Base-by-base conservation (phyloP, 805 yeast species). In the Schwanniomyces sp. region DNA sequence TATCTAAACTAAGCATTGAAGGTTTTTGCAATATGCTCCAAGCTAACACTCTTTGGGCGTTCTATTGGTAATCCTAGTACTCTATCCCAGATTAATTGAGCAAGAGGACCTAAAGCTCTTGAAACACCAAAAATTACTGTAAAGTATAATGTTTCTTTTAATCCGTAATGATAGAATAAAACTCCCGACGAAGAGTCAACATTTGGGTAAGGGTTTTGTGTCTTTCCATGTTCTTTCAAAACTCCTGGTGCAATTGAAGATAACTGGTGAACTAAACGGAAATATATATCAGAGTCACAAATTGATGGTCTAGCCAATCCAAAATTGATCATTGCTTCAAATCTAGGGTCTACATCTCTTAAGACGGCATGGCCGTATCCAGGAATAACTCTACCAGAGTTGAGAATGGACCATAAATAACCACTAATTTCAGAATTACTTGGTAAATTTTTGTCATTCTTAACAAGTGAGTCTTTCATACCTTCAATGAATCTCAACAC, bases 341-440 rank as follows among this genome's bases (percentile, higher is more conserved):
- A 87, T 59, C 94, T 78, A 50, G 94, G 94, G 68, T 87, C 94
- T 43, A 91, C 83, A 76, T 81, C 82, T 71, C 95, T 79, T 66
- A 87, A 76, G 44, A 87, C 94, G 46, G 94, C 94, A 67, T 87
- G 95, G 40, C 95, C 95, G 72, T 88, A 88, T 51, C 95, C 95
- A 52, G 95, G 95, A 53, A 87, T 83, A 50, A 87, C 94, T 60
- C 91, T 79, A 52, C 88, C 88, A 41, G 84, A 74, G 67, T 84
- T 81, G 54, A 87, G 76, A 43, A 86, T 72, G 34, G 76, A 75
- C 94, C 94, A 86, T 58, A 87, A 71, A 74, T 84, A 82, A 55
- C 76, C 72, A 67, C 80, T 83, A 54, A 87, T 84, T 59, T 80
- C 77, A 48, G 64, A 73, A 53, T 49, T 65, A 74, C 55, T 74